Base-by-base conservation (phyloP, 768 basidiomycete genomes). In the Phylloporus arenicola region DNA sequence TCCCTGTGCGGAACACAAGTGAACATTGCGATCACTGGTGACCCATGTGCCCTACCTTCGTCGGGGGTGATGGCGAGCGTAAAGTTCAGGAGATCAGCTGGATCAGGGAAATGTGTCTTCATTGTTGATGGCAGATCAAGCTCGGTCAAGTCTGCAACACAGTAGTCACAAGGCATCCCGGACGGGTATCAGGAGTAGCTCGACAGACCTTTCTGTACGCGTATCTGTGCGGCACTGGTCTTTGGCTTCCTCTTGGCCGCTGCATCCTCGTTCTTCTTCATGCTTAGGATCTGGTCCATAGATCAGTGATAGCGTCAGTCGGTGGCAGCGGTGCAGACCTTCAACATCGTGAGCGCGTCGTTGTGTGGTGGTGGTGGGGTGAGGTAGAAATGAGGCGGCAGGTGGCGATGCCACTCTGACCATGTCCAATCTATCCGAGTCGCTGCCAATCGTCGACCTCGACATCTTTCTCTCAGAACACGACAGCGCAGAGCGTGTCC, bases 261-360 rank as follows among this genome's bases (percentile, higher is more conserved):
- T 49, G 90, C 90, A 64, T 98, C 92, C 76, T 97, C 92, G 63
- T 86, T 90, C 85, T 98, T 98, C 84, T 98, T 98, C 88, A 99
- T 92, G 58, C 86, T 91, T 88, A 96, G 97, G 64, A 99, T 97
- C 96, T 99, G 57, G 30, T 29, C 24, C 30, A 40, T 20, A 7
- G 31, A 47, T 58, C 31, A 53, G 48, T 20, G 48, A 57, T 55
- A 38, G 19, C 14, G n/a, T 20, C 11, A 5, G 47, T 22, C 31
- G 11, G 17, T 13, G 30, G 48, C 14, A 37, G 42, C 50, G 17
- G 8, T 20, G 45, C 51, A 39, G 50, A 74, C 75, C 72, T 76
- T 77, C 54, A 76, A 73, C 75, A 76, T 76, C 48, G 54, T 62
- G 57, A 34, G 20, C 51, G 48, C 47, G 35, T 31, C 17, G 50